Evolutionary conservation across 768 basidiomycete genomes (phyloP).

Genomic region (Pisolithus sp.): DNA sequence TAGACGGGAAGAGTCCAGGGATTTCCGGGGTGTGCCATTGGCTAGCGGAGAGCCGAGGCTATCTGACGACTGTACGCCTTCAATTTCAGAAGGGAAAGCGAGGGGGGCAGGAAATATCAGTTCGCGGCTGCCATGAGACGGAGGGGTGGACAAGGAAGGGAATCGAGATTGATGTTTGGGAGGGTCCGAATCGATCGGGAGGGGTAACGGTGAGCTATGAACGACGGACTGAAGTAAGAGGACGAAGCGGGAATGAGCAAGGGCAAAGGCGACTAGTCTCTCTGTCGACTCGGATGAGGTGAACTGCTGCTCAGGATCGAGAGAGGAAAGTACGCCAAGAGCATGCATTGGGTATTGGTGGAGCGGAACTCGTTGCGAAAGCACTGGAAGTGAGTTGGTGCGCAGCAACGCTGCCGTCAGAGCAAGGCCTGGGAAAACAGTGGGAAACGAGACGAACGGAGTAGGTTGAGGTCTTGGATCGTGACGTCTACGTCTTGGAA

Average conservation of each 20-base stretch:
- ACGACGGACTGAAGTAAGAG: constrained; percentile 68
- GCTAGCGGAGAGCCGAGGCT: constrained; percentile 3
- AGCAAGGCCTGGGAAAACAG: constrained; percentile 4
- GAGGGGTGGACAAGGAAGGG: constrained; percentile 8
- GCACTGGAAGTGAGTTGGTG: constrained; percentile 34
- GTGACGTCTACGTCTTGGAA: constrained; percentile 45
- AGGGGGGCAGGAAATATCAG: constrained; percentile 74
- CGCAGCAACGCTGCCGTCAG: constrained; percentile 5
- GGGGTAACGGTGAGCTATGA: constrained; percentile 49
- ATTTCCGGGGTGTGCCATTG: constrained; percentile 2
- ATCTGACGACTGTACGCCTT: constrained; percentile 9
- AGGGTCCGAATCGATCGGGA: constrained; percentile 40
- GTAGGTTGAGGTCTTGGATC: constrained; percentile 54
- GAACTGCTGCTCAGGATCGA: constrained; percentile 27
- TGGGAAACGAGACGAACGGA: constrained; percentile 44
- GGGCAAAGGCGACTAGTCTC: constrained; percentile 43
- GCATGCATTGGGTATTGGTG: constrained; percentile 70
- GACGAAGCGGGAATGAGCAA: constrained; percentile 69
- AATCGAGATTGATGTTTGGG: constrained; percentile 22
- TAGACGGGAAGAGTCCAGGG: constrained; percentile 2
- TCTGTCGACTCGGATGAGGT: constrained; percentile 15
- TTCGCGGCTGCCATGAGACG: constrained; percentile 38
- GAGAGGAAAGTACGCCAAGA: constrained; percentile 40
- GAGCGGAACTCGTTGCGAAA: constrained; percentile 57
- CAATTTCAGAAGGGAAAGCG: constrained; percentile 34